Base-by-base conservation (phyloP, 768 basidiomycete species). In the Rickenella mellea region DNA sequence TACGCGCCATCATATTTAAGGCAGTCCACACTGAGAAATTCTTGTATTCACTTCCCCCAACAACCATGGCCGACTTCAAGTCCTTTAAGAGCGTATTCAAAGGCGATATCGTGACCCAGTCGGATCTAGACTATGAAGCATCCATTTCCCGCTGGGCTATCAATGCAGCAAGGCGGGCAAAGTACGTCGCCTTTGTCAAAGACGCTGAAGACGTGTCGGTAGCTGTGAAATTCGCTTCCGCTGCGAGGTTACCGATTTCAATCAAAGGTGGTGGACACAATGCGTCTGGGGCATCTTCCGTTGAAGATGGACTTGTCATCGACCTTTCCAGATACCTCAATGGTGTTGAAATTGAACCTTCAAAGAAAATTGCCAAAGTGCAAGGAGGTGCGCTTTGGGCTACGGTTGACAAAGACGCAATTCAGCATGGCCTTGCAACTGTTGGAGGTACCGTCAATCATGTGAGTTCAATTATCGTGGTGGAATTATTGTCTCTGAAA, bases 221-320 rank as follows among this genome's bases (percentile, higher is more conserved):
- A 4, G 48, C 43, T n/a, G 36, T 55, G 12, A 37, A 41, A 20
- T 43, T 22, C 24, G 49, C 52, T 5, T 38, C 22, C 8, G 9
- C 20, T 6, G 21, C 43, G 19, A 27, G 33, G 12, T 5, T 51
- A 2, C 43, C 38, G n/a, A 19, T 53, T 15, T 46, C 46, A 14
- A 36, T 54, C 12, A 27, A 38, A 3, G 51, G 52, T 17, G 56
- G 56, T 9, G 54, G 56, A 3, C 56, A 58, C 28, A 43, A 25
- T 20, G 33, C 43, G 20, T 45, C 49, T n/a, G 50, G 48, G 14
- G 45, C 51, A 7, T 51, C 49, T 6, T 51, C 53, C 19, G 29
- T 45, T 9, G 51, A 55, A 25, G 55, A 51, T 12, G 49, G 57
- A 9, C n/a, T 58, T 14, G 55, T 55, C 12, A 55, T 56, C 30